Conservation (phyloP, 2,329 filamentous ascomycete genomes). For the Rachicladosporium sp. region DNA sequence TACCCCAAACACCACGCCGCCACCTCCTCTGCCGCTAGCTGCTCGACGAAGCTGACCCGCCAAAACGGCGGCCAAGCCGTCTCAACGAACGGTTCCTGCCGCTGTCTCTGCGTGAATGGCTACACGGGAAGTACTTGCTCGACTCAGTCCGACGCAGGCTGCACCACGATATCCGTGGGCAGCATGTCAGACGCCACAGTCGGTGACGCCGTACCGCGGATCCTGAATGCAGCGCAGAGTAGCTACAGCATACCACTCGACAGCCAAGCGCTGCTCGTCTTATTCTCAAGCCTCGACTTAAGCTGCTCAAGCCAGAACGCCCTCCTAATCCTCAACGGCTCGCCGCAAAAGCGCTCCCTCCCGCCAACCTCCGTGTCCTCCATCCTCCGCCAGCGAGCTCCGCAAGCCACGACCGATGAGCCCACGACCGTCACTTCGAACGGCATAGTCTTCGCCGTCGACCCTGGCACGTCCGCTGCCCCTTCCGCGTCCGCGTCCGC, state of each 20-base stretch:
- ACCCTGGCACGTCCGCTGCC: constrained; percentile 7
- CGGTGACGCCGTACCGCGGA: constrained; percentile 62
- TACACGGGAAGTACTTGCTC: constrained; percentile 58
- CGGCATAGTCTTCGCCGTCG: constrained; percentile 19
- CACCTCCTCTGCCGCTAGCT: constrained; percentile 25
- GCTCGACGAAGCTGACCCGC: constrained; percentile 52
- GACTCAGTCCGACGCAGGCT: constrained; percentile 38
- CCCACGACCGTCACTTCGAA: constrained; percentile 20
- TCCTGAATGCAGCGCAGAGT: constrained; percentile 51
- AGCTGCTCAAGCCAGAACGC: constrained; percentile 80
- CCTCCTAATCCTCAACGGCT: constrained; percentile 68
- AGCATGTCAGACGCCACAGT: constrained; percentile 53
- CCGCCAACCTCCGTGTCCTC: constrained; percentile 6
- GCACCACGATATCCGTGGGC: constrained; percentile 38
- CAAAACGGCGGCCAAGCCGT: constrained; percentile 71
- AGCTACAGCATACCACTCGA: constrained; percentile 71
- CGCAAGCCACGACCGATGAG: not conserved
- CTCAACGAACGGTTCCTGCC: constrained; percentile 52
- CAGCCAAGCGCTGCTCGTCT: constrained; percentile 54
- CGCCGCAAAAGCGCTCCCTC: not conserved
- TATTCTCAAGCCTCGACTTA: constrained; percentile 63
- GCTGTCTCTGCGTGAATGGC: constrained; percentile 79
- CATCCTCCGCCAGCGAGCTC: constrained; percentile 10
- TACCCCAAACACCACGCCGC: constrained; percentile 38
- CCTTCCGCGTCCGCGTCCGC: constrained; percentile 3